These are phyloP conservation scores for Vitis rotundifolia DNA, from an alignment of 164 flowering plant genomes.

Conservation along the genomic window DNA sequence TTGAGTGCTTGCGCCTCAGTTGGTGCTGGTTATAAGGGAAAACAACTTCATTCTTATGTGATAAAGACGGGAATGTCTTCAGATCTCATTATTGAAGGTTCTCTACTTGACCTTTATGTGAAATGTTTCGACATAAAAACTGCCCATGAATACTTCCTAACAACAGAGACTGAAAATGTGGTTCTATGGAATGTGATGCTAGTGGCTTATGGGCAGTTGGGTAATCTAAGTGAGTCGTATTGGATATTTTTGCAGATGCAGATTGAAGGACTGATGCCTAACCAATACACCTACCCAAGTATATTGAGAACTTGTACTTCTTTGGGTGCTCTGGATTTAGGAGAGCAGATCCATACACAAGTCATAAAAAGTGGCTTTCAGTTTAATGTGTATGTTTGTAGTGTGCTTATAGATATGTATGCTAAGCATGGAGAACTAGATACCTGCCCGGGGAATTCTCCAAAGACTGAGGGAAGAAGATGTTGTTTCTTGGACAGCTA, in stretches of 20 bases:
- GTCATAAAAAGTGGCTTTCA: conserved; percentile 38
- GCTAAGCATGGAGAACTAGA: conserved; percentile 35
- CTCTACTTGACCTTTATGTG: conserved; percentile 43
- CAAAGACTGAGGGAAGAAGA: conserved; percentile 27
- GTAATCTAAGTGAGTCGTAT: conserved; percentile 26
- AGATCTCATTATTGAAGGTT: conserved; percentile 43
- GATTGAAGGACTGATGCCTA: conserved; percentile 33
- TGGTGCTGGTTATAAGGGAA: conserved; percentile 26
- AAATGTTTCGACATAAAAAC: conserved; percentile 39
- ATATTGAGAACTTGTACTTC: conserved; percentile 40
- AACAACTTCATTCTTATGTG: conserved; percentile 33
- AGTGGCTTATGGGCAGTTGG: conserved; percentile 40
- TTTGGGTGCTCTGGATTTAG: conserved; percentile 30
- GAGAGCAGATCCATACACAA: conserved; percentile 43
- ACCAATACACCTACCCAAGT: conserved; percentile 43
- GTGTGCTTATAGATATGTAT: conserved; percentile 48
- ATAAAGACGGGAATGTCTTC: conserved; percentile 33
- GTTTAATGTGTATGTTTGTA: conserved; percentile 33
- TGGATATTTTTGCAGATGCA: conserved; percentile 29
- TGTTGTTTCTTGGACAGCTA: conserved; percentile 44
- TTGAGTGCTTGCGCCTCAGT: conserved; percentile 32
- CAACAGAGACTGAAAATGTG: conserved; percentile 34
- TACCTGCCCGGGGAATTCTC: conserved; percentile 27
- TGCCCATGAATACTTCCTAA: conserved; percentile 29
- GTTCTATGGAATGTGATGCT: conserved; percentile 50